Evolutionary conservation across 805 yeast species (phyloP), one percentile per base, ranked within the genome.

Genomic region (Candida loeiensis): DNA sequence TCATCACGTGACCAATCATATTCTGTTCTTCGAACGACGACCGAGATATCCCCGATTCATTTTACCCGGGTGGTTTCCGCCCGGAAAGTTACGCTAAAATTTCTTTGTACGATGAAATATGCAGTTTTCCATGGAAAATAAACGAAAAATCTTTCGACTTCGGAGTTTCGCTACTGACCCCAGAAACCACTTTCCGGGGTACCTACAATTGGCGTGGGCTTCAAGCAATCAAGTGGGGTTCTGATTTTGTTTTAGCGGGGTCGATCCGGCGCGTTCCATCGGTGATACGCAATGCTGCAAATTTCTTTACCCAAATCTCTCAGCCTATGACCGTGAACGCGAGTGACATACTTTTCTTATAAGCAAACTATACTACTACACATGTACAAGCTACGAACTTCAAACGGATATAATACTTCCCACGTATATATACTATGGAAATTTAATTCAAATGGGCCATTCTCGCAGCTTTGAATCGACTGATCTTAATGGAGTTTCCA

Each of bases 381-480:
- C n/a, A n/a, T n/a, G n/a, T n/a, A n/a, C n/a, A n/a, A n/a, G n/a
- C n/a, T n/a, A n/a, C n/a, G n/a, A n/a, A n/a, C n/a, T n/a, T n/a
- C n/a, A n/a, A n/a, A n/a, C n/a, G n/a, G n/a, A n/a, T n/a, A n/a
- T n/a, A n/a, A n/a, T n/a, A n/a, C n/a, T n/a, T n/a, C n/a, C n/a
- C n/a, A n/a, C n/a, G n/a, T n/a, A n/a, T n/a, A n/a, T n/a, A n/a
- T n/a, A n/a, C n/a, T n/a, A n/a, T 21, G 6, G 9, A 6, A 21
- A 14, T 15, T 15, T 14, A 27, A 5, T 27, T 14, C 15, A 5
- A 13, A 13, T 37, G 32, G 11, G 41, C 37, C 29, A 26, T 18
- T 9, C 32, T 33, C 7, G 85, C 82, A 8, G 85, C 77, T 51
- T 70, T 83, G 58, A 87, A 87, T 37, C 88, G 65, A 53, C 95